A percentile compares a stretch with the other conserved stretches of the same genome.
These are phyloP conservation scores for Curvularia hawaiiensis DNA, from an alignment of 2,329 filamentous ascomycete genomes.

Conservation along the genomic window DNA sequence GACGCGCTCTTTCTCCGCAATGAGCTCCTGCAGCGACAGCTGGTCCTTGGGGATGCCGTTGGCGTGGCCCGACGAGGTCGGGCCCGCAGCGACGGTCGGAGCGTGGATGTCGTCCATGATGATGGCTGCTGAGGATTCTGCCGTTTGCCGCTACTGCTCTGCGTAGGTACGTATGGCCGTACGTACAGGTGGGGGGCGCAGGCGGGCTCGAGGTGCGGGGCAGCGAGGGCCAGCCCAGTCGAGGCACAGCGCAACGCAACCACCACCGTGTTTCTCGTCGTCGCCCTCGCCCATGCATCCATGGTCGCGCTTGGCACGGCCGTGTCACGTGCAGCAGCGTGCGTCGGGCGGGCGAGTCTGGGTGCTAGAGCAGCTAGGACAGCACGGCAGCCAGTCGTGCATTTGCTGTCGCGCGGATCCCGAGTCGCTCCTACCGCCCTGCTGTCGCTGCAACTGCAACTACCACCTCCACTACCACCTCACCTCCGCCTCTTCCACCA, in stretches of 20 bases:
- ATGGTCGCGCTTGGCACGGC: background rate
- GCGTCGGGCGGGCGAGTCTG: background rate
- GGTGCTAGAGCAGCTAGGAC: background rate
- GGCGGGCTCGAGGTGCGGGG: background rate
- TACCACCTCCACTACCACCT: constrained; percentile 15
- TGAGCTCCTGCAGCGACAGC: constrained; percentile 77
- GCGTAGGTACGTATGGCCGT: background rate
- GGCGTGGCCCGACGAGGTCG: constrained; percentile 63
- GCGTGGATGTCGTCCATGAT: constrained; percentile 73
- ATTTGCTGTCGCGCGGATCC: background rate
- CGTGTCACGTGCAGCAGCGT: background rate
- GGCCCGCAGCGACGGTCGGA: constrained; percentile 78
- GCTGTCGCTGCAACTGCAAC: constrained; percentile 16
- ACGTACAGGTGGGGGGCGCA: background rate
- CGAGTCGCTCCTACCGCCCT: constrained; percentile 15
- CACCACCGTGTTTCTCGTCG: background rate
- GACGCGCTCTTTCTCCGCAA: constrained; percentile 80
- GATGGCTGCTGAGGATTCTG: constrained; percentile 13
- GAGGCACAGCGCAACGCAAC: background rate
- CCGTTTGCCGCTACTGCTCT: background rate
- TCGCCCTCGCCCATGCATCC: background rate
- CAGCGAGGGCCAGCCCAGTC: background rate
- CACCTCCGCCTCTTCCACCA: constrained; percentile 17
- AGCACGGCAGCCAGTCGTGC: background rate
- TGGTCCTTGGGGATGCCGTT: constrained; percentile 67